phyloP scores from a whole-genome alignment of 2,329 filamentous ascomycete genomes.

The Talaromyces sp. region DNA sequence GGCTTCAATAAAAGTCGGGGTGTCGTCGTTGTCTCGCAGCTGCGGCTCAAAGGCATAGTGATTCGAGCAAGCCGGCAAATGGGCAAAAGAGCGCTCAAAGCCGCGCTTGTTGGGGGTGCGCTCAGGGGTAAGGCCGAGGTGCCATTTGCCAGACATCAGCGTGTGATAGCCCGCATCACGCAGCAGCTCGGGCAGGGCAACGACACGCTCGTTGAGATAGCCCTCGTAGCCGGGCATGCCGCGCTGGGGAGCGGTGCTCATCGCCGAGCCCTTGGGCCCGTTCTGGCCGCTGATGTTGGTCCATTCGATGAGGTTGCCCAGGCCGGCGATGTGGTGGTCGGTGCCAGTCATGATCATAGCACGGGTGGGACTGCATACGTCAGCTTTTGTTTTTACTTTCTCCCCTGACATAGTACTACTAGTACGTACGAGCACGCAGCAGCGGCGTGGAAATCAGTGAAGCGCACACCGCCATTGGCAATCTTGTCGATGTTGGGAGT shows the following conservation, averaged over 20 bases:
- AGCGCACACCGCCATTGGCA: slow-evolving; percentile 51
- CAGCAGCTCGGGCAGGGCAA: slow-evolving; percentile 55
- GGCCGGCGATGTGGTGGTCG: slow-evolving; percentile 51
- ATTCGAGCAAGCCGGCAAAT: slow-evolving; percentile 58
- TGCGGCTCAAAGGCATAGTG: slow-evolving; percentile 53
- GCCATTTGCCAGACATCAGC: slow-evolving; percentile 61
- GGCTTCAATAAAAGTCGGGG: slow-evolving; percentile 37
- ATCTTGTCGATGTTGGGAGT: slow-evolving; percentile 57
- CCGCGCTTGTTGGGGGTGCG: slow-evolving; percentile 53
- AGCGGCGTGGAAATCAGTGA: slow-evolving; percentile 62
- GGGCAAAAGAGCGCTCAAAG: slow-evolving; percentile 57
- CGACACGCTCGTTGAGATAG: slow-evolving; percentile 58
- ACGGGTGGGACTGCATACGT: slow-evolving; percentile 45
- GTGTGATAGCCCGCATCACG: slow-evolving; percentile 58
- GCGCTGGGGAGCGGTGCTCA: slow-evolving; percentile 51
- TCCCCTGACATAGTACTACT: not conserved
- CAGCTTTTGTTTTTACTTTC: not conserved
- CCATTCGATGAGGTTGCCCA: slow-evolving; percentile 58
- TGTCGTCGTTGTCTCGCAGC: slow-evolving; percentile 36
- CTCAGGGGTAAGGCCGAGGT: slow-evolving; percentile 56
- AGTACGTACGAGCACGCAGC: slow-evolving; percentile 53
- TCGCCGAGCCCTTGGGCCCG: slow-evolving; percentile 47
- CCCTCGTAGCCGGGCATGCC: slow-evolving; percentile 61
- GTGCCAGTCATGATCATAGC: slow-evolving; percentile 65
- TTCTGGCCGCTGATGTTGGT: slow-evolving; percentile 52